A percentile compares a stretch with the other conserved stretches of the same genome.
These are phyloP conservation scores for Oenanthe javanica DNA, from an alignment of 140 eudicot species.

Conservation along the genomic window DNA sequence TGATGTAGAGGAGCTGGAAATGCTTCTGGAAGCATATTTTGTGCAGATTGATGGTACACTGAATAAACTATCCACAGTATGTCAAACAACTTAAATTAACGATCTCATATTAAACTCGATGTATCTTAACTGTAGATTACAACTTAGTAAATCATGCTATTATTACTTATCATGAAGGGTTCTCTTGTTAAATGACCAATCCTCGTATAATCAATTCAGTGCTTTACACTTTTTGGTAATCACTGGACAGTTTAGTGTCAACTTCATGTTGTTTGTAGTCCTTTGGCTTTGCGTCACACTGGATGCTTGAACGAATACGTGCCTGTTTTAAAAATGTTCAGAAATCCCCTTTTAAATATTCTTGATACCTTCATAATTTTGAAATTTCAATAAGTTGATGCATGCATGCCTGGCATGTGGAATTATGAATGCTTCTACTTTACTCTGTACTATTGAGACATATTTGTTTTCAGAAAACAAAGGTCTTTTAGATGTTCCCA, in stretches of 20 bases:
- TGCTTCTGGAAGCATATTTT: slow-evolving; percentile 88
- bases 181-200: not conserved
- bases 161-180: not conserved
- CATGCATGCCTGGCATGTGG: not conserved
- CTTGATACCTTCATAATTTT: not conserved
- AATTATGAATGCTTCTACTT: not conserved
- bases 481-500: not conserved
- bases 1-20: slow-evolving; percentile 90
- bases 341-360: not conserved
- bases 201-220: not conserved
- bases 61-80: slow-evolving; percentile 74
- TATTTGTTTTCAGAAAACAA: not conserved
- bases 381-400: not conserved
- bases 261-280: not conserved
- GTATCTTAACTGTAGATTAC: not conserved
- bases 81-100: slow-evolving; percentile 7
- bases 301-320: not conserved
- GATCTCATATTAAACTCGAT: not conserved
- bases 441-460: not conserved
- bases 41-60: slow-evolving; percentile 93
- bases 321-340: not conserved
- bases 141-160: not conserved
- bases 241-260: not conserved
- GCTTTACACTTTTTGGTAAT: not conserved
- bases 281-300: not conserved